These are phyloP conservation scores for Starmerella apis DNA, from an alignment of 805 yeast species.

Conservation along the genomic window DNA sequence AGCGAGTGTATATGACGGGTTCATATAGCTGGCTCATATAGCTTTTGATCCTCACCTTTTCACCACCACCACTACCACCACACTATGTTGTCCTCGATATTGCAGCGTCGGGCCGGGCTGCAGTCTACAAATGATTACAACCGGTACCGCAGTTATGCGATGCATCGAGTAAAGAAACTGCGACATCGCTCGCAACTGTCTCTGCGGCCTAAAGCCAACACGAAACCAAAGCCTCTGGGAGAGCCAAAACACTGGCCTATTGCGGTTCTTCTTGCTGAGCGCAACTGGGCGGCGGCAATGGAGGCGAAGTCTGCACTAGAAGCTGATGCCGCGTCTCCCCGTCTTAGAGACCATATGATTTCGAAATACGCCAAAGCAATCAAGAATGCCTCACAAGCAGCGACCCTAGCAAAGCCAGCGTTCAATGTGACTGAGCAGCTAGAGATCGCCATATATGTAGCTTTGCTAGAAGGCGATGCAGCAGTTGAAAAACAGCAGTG, in stretches of 20 bases:
- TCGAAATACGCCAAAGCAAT: constrained; percentile 62
- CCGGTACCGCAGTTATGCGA: constrained; percentile 54
- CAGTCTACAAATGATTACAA: constrained; percentile 58
- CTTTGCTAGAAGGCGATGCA: constrained; percentile 45
- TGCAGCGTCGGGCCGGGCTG: constrained; percentile 31
- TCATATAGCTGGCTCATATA: too few species aligned
- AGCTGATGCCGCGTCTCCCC: constrained; percentile 37
- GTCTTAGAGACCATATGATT: constrained; percentile 39
- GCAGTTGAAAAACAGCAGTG: constrained; percentile 48
- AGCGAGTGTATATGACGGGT: too few species aligned
- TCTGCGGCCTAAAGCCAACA: constrained; percentile 49
- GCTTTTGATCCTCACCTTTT: neutral
- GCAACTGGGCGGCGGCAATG: constrained; percentile 60
- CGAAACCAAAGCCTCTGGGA: constrained; percentile 38
- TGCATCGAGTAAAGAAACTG: constrained; percentile 49
- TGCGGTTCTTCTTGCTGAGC: constrained; percentile 53
- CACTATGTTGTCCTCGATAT: constrained; percentile 15
- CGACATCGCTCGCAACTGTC: constrained; percentile 56
- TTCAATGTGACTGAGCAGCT: constrained; percentile 18
- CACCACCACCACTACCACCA: neutral
- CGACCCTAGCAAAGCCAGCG: constrained; percentile 14
- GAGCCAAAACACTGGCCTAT: constrained; percentile 44
- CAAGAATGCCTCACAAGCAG: constrained; percentile 37
- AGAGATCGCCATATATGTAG: constrained; percentile 28
- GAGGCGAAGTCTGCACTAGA: constrained; percentile 50